Evolutionary conservation across 192 early-diverging fungal genomes (phyloP), one percentile per base, ranked within the genome.

Genomic region (Funneliformis geosporum): DNA sequence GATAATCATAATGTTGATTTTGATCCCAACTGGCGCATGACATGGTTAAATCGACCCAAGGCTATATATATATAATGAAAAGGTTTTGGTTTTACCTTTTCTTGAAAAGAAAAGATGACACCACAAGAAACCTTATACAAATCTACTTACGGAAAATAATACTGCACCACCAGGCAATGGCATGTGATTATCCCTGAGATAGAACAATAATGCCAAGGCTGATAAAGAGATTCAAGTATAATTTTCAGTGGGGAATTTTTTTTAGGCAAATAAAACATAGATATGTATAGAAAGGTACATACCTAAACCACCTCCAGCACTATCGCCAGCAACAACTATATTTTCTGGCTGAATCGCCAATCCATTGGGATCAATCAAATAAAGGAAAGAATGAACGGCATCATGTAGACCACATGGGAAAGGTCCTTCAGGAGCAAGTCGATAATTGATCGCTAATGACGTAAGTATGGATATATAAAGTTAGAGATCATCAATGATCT

Each of bases 401-500:
- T 94, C 93, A 70, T 92, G 88, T 8, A 94, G 75, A 60, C 90
- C 91, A 50, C 89, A 87, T 1, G 93, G 93, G 78, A 82, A 88
- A 16, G 83, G 83, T 44, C 78, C 73, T 68, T 85, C 87, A 10
- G 87, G 85, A 0, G 85, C 81, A 5, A 88, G 70, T 33, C 85
- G 18, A 43, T 88, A 88, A 62, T 83, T 83, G 0, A 85, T 81
- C 9, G 85, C 84, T 86, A 39, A 39, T 25, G 33, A 12, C 39
- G 60, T 21, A 46, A 40, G 2, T 21, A 43, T 0, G 44, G 46
- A n/a, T 38, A 61, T 16, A 43, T 33, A 44, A 21, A 61, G 23
- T 40, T 40, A 70, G 21, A 12, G 23, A 65, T 2, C 33, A 47
- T 23, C 11, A 8, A 33, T 40, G 33, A 43, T 42, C 46, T 70